Base-by-base conservation (phyloP, 1,284 basidiomycete genomes). In the Ganoderma multipileum region DNA sequence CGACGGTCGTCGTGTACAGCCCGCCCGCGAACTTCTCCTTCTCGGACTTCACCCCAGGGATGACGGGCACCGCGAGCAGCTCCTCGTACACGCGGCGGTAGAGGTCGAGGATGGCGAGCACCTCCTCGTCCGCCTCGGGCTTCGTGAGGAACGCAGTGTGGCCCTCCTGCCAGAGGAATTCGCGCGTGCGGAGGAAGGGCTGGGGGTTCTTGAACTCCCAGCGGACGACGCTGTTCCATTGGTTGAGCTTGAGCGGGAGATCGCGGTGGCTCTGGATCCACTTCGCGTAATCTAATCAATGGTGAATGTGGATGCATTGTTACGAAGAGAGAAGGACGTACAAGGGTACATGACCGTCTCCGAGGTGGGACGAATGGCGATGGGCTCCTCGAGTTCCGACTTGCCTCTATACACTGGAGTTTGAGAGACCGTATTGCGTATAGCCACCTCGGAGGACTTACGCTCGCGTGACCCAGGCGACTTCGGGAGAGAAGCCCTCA, bases 191-290 rank as follows among this genome's bases (percentile, higher is more conserved):
- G 54, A 99, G 88, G 93, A 99, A 99, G 2, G 97, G 97, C 83
- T 99, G 96, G 65, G 97, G 98, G 82, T 97, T 98, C 85, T 99
- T 99, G 87, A 99, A 99, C 82, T 99, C 97, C 97, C 97, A 99
- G 72, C 97, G 92, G 36, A 99, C 97, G 76, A 99, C 97, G 74
- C 91, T 96, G 85, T 99, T 99, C 97, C 97, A 99, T 82, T 99
- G 95, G 84, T 99, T 99, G 68, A 99, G 88, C 82, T 97, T 98
- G 76, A 99, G 85, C 7, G 97, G 97, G 64, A 99, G 91, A 81
- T 99, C 97, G 74, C 97, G 95, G 82, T 99, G 94, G 74, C 93
- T 95, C 80, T 97, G 95, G 82, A 99, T 97, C 97, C 97, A 99
- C 84, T 98, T 98, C 69, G 96, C 92, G 81, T 97, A 98, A 85